Base-by-base conservation (phyloP, 495 filamentous ascomycete genomes). In the Lasiosphaeria ovina region DNA sequence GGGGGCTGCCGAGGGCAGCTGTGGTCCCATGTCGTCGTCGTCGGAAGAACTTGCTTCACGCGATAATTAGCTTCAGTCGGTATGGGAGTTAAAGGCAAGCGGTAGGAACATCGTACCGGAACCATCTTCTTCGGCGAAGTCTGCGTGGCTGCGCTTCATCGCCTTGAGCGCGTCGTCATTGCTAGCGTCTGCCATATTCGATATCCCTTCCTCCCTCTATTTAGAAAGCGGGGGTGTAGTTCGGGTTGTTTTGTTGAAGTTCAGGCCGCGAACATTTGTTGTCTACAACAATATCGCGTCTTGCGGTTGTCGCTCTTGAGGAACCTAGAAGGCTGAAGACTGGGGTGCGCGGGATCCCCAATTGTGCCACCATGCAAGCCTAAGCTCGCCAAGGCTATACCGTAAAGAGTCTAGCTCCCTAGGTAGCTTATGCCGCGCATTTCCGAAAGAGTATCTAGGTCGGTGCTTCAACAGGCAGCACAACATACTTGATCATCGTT, bases 1-100 rank as follows among this genome's bases (percentile, higher is more conserved):
- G 34, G 89, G 91, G 76, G 82, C 58, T 77, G 86, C 69, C 36
- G 81, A 77, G 56, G 93, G 93, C 34, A 97, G 83, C 40, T 91
- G 85, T 3, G 94, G 95, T 42, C 94, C 95, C 72, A 97, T 92
- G 70, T 95, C 92, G 78, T 98, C 94, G 78, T 98, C 94, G 66
- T 97, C 93, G 2, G 89, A 90, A 14, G 91, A 96, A 54, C 84
- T 87, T 7, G 86, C 87, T 85, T 58, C 35, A 58, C 24, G n/a
- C 35, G 2, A 12, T n/a, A 33, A 57, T 70, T 61, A 67, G 60
- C 17, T 60, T 31, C 5, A 38, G 50, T 8, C 12, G 45, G 17
- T 3, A 33, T 9, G 10, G 4, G 34, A 35, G 35, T 11, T 6
- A 31, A 62, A 45, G 32, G 11, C 4, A 17, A 38, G 45, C 34